Evolutionary conservation across 1,284 basidiomycete species (phyloP), one percentile per base, ranked within the genome.

Genomic region (Cryptococcus jaspeensis): DNA sequence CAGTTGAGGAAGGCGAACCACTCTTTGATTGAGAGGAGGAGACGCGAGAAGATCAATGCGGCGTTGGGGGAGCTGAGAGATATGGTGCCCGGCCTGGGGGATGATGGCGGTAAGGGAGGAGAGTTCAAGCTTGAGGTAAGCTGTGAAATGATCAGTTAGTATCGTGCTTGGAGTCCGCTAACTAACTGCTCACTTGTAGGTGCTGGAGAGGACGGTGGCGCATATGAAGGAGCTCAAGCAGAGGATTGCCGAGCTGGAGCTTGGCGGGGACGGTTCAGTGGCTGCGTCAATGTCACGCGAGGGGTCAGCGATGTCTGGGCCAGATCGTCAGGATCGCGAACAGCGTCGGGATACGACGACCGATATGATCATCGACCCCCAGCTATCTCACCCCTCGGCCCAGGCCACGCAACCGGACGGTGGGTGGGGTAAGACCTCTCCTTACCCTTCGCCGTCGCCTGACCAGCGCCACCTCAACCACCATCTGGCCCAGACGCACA

Each of bases 61-160:
- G 76, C 76, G 3, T 59, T 78, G 39, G 59, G 64, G 3, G 70
- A 76, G 28, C 58, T 78, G 55, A 65, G 76, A 35, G 57, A 58
- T 39, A 78, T 78, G 76, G 75, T 77, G 1, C 76, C 76, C 9
- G 74, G 73, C 22, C 60, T 78, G 36, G 71, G 71, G 2, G 70
- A 68, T 9, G 71, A 73, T 32, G 53, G 59, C 13, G 68, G 69
- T 3, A 72, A 73, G 52, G 74, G 67, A 0, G 76, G 76, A 16
- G 76, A 78, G 58, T 78, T 78, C 67, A 78, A 78, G 63, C 66
- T 78, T 9, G 76, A 78, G 64, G 75, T 74, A 55, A 55, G 73
- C 64, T 25, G 46, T 36, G 15, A 15, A 48, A 32, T 2, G 42
- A 9, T 8, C 7, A 23, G n/a, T n/a, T n/a, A n/a, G n/a, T n/a